Conservation (phyloP, 2,329 filamentous ascomycete genomes). For the Tolypocladium capitatum region DNA sequence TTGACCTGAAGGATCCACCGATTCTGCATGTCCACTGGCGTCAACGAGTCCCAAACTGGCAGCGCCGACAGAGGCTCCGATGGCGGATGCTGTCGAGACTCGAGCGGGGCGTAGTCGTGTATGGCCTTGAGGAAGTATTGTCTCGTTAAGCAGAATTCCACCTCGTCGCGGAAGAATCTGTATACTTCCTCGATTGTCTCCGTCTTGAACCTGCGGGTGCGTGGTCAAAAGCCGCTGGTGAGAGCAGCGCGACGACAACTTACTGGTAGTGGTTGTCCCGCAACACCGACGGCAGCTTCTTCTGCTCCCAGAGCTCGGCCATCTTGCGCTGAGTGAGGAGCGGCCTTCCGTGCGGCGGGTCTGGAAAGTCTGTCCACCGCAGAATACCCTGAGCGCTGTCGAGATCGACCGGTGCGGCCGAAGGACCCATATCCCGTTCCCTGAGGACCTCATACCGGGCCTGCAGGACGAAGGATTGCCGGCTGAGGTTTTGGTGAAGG, state of each 20-base stretch:
- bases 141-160: conserved; percentile 39
- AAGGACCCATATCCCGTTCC: conserved; percentile 31
- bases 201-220: conserved; percentile 31
- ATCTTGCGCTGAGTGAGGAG: conserved; percentile 38
- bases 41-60: conserved; percentile 32
- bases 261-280: conserved; percentile 40
- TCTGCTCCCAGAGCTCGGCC: conserved; percentile 41
- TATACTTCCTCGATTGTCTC: conserved; percentile 41
- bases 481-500: conserved; percentile 38
- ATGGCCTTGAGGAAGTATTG: conserved; percentile 28
- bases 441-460: conserved; percentile 38
- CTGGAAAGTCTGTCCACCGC: conserved; percentile 47
- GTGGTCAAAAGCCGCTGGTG: conserved; percentile 1
- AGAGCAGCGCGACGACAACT: conserved; percentile 4
- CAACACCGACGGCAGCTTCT: conserved; percentile 32
- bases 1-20: conserved; percentile 44
- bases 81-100: conserved; percentile 6
- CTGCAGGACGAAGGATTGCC: conserved; percentile 45
- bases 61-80: conserved; percentile 16
- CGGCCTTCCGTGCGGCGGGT: conserved; percentile 35
- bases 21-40: conserved; percentile 33
- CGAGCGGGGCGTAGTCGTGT: conserved; percentile 19
- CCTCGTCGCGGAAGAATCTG: conserved; percentile 37
- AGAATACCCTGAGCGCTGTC: conserved; percentile 33
- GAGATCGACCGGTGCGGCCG: conserved; percentile 21